These are phyloP conservation scores for Pseudozyma sp. DNA, from an alignment of 1,284 basidiomycete species.

Conservation along the genomic window DNA sequence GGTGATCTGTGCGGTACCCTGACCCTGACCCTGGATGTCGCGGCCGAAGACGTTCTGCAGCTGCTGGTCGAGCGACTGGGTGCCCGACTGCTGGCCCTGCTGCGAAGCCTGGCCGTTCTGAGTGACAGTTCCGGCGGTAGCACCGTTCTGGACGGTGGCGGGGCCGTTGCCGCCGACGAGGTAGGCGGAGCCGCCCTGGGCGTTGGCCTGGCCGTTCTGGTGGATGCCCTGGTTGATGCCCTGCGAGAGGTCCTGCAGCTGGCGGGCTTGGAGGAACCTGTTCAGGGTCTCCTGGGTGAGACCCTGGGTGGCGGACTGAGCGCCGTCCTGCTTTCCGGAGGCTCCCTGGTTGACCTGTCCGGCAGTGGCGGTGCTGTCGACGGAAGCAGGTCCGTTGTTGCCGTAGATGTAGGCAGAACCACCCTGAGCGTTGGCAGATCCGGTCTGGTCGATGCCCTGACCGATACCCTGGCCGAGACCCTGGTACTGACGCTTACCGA, in stretches of 20 bases:
- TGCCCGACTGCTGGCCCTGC: slow-evolving; percentile 38
- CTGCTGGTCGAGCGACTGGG: slow-evolving; percentile 26
- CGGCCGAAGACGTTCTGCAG: slow-evolving; percentile 30
- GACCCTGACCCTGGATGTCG: slow-evolving; percentile 30
- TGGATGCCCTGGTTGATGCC: slow-evolving; percentile 39
- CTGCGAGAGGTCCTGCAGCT: slow-evolving; percentile 27
- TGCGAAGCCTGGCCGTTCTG: slow-evolving; percentile 32
- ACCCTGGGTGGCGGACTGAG: slow-evolving; percentile 39
- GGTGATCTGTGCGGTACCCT: slow-evolving; percentile 27
- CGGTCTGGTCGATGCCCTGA: slow-evolving; percentile 33
- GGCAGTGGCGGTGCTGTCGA: slow-evolving; percentile 26
- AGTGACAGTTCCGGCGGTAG: slow-evolving; percentile 24
- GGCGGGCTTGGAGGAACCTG: slow-evolving; percentile 24
- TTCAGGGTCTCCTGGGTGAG: slow-evolving; percentile 19
- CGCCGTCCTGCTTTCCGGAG: slow-evolving; percentile 21
- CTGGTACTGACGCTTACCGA: slow-evolving; percentile 31
- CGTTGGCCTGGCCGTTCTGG: slow-evolving; percentile 32
- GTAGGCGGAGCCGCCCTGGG: slow-evolving; percentile 32
- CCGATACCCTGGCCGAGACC: slow-evolving; percentile 36
- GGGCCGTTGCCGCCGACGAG: slow-evolving; percentile 27
- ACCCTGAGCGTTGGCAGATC: slow-evolving; percentile 26
- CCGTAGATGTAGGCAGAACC: slow-evolving; percentile 29
- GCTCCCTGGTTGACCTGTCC: slow-evolving; percentile 29
- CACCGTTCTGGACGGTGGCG: slow-evolving; percentile 24
- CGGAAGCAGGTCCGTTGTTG: slow-evolving; percentile 22